Evolutionary conservation across 345 rosid genomes (phyloP).

Genomic region (Microcos paniculata): DNA sequence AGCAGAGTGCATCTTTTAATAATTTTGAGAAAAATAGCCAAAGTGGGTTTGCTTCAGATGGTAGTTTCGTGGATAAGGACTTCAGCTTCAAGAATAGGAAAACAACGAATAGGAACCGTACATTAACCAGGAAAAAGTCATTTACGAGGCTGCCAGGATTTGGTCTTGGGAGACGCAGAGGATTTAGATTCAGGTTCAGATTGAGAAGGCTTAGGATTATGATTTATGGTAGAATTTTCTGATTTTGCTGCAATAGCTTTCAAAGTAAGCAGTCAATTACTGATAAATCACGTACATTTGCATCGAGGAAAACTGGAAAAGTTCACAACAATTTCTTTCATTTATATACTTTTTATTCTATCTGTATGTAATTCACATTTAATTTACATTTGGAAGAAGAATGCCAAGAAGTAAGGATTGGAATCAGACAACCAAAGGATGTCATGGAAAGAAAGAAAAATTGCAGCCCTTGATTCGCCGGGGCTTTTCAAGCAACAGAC

Average conservation of each 20-base stretch:
- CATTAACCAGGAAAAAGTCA: slow-evolving; percentile 44
- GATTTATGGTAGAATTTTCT: slow-evolving; percentile 39
- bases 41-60: slow-evolving; percentile 28
- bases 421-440: not conserved
- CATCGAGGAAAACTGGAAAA: not conserved
- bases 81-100: not conserved
- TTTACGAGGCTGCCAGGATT: slow-evolving; percentile 49
- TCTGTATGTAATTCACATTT: not conserved
- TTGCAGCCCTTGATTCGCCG: not conserved
- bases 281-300: not conserved
- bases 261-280: not conserved
- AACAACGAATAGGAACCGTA: not conserved
- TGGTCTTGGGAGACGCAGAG: slow-evolving; percentile 30
- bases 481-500: not conserved
- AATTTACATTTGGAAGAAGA: not conserved
- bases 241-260: not conserved
- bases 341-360: not conserved
- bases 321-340: not conserved
- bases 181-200: slow-evolving; percentile 36
- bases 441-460: not conserved
- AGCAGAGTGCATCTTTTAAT: slow-evolving; percentile 5
- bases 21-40: not conserved
- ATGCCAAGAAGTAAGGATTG: not conserved
- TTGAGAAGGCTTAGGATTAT: slow-evolving; percentile 41
- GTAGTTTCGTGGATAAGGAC: slow-evolving; percentile 19